A percentile compares a stretch with the other conserved stretches of the same genome.
These are phyloP conservation scores for Drechslera avenae DNA, from an alignment of 2,329 filamentous ascomycete genomes.

Conservation along the genomic window DNA sequence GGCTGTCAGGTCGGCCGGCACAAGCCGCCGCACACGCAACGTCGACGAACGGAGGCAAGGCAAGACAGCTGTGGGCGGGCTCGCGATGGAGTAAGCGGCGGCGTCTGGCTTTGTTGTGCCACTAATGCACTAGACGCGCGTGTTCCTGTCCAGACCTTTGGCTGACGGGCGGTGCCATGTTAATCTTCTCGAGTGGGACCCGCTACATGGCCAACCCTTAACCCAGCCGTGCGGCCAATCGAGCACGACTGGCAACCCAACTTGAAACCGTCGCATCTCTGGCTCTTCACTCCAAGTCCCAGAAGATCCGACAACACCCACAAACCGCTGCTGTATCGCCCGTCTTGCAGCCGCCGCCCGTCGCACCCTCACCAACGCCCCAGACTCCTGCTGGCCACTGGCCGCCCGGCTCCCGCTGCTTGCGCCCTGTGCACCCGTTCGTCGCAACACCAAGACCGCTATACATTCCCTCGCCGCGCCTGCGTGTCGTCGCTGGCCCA, in stretches of 20 bases:
- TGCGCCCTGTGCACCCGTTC: slow-evolving; percentile 13
- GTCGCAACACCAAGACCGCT: slow-evolving; percentile 1
- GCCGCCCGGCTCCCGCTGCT: slow-evolving; percentile 9
- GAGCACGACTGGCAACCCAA: slow-evolving; percentile 12
- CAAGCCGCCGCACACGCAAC: too few relatives aligned
- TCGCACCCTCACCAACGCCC: slow-evolving; percentile 5
- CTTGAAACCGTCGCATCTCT: slow-evolving; percentile 35
- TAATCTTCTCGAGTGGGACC: slow-evolving; percentile 24
- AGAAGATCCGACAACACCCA: slow-evolving; percentile 27
- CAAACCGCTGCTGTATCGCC: slow-evolving; percentile 14
- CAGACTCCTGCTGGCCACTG: slow-evolving; percentile 14
- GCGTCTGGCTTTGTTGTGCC: neutral
- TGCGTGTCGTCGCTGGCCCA: slow-evolving; percentile 11
- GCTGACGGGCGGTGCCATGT: slow-evolving; percentile 31
- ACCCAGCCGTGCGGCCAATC: slow-evolving; percentile 17
- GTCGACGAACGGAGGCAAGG: too few relatives aligned
- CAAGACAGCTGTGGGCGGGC: too few relatives aligned
- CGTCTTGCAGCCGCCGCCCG: slow-evolving; percentile 24
- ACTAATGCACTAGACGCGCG: slow-evolving; percentile 20
- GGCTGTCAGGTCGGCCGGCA: too few relatives aligned
- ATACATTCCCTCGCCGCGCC: slow-evolving; percentile 6
- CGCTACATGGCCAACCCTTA: slow-evolving; percentile 16
- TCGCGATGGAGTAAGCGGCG: neutral
- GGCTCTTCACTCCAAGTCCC: slow-evolving; percentile 14
- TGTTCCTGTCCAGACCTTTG: slow-evolving; percentile 24